These are phyloP conservation scores for Phytophthora sp. DNA, from an alignment of 352 stramenopile genomes.

Conservation along the genomic window DNA sequence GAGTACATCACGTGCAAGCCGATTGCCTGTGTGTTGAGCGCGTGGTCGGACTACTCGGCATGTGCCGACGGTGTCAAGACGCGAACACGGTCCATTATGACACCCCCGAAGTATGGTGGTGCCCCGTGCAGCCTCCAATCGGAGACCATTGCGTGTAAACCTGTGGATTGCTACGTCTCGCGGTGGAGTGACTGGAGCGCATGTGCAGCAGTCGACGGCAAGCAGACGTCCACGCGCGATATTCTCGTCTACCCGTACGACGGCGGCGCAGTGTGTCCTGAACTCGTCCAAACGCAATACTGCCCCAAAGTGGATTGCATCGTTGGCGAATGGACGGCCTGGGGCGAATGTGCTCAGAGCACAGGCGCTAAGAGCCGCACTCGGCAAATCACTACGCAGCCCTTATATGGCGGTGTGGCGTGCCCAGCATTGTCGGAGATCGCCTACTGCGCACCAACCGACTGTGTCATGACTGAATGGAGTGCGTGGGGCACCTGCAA, in stretches of 20 bases:
- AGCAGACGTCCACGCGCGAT: slow-evolving; percentile 46
- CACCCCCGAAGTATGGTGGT: slow-evolving; percentile 36
- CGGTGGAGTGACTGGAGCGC: slow-evolving; percentile 45
- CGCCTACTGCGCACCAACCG: slow-evolving; percentile 38
- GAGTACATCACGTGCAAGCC: slow-evolving; percentile 55
- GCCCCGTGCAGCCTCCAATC: slow-evolving; percentile 36
- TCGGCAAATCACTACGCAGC: slow-evolving; percentile 28
- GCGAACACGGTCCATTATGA: slow-evolving; percentile 36
- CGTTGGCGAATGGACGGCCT: slow-evolving; percentile 41
- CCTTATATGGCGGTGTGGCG: slow-evolving; percentile 36
- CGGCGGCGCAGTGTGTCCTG: slow-evolving; percentile 46
- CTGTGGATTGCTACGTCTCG: slow-evolving; percentile 59
- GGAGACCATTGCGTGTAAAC: slow-evolving; percentile 60
- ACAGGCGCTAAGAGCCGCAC: slow-evolving; percentile 47
- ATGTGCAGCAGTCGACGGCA: slow-evolving; percentile 41
- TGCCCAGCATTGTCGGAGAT: slow-evolving; percentile 43
- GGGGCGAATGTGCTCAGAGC: slow-evolving; percentile 42
- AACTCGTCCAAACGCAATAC: slow-evolving; percentile 40
- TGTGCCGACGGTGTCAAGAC: slow-evolving; percentile 46
- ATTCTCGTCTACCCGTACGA: slow-evolving; percentile 43
- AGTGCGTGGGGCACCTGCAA: slow-evolving; percentile 49
- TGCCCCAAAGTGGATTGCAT: slow-evolving; percentile 57
- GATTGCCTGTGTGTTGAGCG: slow-evolving; percentile 45
- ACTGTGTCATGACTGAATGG: slow-evolving; percentile 54
- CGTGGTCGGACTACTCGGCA: slow-evolving; percentile 41